phyloP scores from a whole-genome alignment of 768 basidiomycete species.

The Tricholoma sp. region DNA sequence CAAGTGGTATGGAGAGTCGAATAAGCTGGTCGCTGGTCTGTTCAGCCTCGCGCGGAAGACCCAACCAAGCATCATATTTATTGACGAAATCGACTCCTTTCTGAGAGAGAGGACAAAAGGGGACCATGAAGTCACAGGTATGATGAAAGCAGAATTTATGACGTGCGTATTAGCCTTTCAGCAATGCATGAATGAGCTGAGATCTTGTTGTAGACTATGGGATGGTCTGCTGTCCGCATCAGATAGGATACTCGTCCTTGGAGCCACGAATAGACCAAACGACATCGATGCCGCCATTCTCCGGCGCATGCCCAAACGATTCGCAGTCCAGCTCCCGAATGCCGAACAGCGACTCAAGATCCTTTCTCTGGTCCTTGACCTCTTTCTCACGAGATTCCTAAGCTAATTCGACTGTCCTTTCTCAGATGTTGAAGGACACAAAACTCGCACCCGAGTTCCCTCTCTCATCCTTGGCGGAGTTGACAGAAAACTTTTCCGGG shows the following conservation, averaged over 20 bases:
- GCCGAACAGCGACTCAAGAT: conserved; percentile 78
- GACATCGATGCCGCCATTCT: conserved; percentile 70
- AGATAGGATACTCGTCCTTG: conserved; percentile 84
- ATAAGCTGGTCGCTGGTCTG: conserved; percentile 91
- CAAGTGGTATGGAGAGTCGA: conserved; percentile 52
- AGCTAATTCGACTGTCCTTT: neutral
- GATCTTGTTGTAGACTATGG: conserved; percentile 62
- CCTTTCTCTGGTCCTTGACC: conserved; percentile 57
- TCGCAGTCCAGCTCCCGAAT: conserved; percentile 79
- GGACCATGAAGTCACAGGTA: conserved; percentile 96
- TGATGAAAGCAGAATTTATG: conserved; percentile 98
- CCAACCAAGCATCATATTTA: conserved; percentile 96
- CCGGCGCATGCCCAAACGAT: conserved; percentile 98
- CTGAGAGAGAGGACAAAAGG: conserved; percentile 79
- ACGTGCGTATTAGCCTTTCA: conserved; percentile 45
- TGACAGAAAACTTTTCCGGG: conserved; percentile 75
- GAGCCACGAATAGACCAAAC: conserved; percentile 92
- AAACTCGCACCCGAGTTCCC: conserved; percentile 58
- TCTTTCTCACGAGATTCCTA: neutral
- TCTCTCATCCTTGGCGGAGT: conserved; percentile 55
- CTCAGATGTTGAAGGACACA: conserved; percentile 82
- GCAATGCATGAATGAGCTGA: neutral
- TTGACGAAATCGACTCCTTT: conserved; percentile 98
- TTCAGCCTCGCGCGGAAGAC: conserved; percentile 93
- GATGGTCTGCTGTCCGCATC: conserved; percentile 83